Base-by-base conservation (phyloP, 495 filamentous ascomycete species). In the Daldinia concentrica region DNA sequence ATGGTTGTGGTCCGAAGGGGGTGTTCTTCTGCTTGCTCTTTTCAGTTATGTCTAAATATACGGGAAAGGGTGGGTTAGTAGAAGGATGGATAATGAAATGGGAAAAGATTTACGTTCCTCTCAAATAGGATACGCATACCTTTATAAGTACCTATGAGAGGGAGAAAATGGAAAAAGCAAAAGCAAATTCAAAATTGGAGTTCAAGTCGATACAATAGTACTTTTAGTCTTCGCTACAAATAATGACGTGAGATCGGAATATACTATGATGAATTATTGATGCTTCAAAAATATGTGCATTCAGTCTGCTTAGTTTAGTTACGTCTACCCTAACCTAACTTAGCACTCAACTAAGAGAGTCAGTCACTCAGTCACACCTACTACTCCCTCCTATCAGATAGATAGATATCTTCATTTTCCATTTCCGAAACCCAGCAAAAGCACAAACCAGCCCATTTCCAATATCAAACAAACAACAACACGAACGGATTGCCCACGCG, bases 401-500 rank as follows among this genome's bases (percentile, higher is more conserved):
- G 19, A 12, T 48, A 48, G 14, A 22, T 48, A 48, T 45, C 27
- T 54, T 54, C 26, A 6, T 54, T 30, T 54, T 54, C 24, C 50
- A 11, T 26, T 5, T 58, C 54, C 54, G 26, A 11, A 29, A 14
- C 30, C 29, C 30, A 48, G 41, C 15, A n/a, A 15, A 29, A 15
- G 9, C 9, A 41, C 15, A 41, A 24, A 24, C 50, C 26, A 27
- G 6, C 34, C 55, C 54, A 29, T 19, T 36, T 58, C 29, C 43
- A 48, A 62, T 29, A 56, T 9, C 56, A 65, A 27, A 2, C 22
- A 29, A 51, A 51, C 9, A 34, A 43, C 12, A 45, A 55, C 48
- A 36, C 19, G 32, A 54, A 63, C 32, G 41, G n/a, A 36, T 63
- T 37, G 6, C 58, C 52, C 58, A 19, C 34, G 22, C 41, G 29